Base-by-base conservation (phyloP, 495 filamentous ascomycete genomes). In the Penicillium angulare region DNA sequence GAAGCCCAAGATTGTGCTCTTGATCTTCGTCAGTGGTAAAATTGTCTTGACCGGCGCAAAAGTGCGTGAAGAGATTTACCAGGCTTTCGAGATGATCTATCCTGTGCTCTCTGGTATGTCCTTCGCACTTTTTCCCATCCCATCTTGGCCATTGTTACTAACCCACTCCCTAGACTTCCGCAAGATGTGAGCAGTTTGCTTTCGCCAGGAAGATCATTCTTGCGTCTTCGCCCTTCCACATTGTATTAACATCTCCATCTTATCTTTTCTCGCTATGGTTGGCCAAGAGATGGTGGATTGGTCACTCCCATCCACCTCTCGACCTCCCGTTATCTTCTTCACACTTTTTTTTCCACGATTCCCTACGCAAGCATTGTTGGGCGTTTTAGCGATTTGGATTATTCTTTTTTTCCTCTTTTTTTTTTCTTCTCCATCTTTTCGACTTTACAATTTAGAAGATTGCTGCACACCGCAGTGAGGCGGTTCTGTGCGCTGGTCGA, bases 1-100 rank as follows among this genome's bases (percentile, higher is more conserved):
- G 82, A 96, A 97, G 81, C 93, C 93, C 20, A 97, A 97, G 86
- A 97, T 98, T 55, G 93, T 98, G 18, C 87, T 98, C 15, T 73
- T 98, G 73, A 97, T 98, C 68, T 98, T 98, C 79, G 93, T 98
- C 68, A 92, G 87, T 62, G 93, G 93, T 58, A 97, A 97, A 82
- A 98, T 97, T 52, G 95, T 97, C 63, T 76, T 98, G 69, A 98
- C 95, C 49, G 93, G 93, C 56, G 93, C 93, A 44, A 97, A 98
- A 70, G 92, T 98, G 49, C 87, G 93, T 53, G 93, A 98, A 75
- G 93, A 98, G 77, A 97, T 98, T 61, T 98, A 97, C 65, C 90
- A 93, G 68, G 92, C 92, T 17, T 97, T 97, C 64, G 93, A 97
- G 77, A 85, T 96, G 83, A 97, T 98, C 80, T 97, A 97, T 65